Conservation (phyloP, 2,329 filamentous ascomycete genomes). For the Ascocoryne sarcoides region DNA sequence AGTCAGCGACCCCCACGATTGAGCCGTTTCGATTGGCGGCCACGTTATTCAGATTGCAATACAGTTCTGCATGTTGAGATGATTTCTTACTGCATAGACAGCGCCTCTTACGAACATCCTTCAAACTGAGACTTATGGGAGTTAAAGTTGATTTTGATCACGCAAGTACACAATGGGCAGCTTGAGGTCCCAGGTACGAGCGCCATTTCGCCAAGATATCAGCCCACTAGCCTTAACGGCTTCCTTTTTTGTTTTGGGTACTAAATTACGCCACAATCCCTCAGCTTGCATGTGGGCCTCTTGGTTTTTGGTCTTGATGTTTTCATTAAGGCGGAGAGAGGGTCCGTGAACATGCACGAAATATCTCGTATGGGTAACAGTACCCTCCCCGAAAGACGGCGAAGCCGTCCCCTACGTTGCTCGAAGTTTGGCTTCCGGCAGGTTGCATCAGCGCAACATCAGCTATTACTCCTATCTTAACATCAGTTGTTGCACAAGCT, state of each 20-base stretch:
- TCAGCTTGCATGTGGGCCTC: too few relatives aligned
- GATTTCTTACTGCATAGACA: neutral
- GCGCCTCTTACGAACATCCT: neutral
- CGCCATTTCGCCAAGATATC: neutral
- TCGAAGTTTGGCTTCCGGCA: neutral
- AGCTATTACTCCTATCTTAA: neutral
- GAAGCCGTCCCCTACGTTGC: neutral
- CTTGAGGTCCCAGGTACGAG: neutral
- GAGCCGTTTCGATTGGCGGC: too few relatives aligned
- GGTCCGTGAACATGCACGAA: neutral
- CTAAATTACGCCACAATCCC: too few relatives aligned
- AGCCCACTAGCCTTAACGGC: too few relatives aligned
- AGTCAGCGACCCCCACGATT: too few relatives aligned
- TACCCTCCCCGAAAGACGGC: neutral
- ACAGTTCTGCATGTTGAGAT: neutral
- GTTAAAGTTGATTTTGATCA: neutral
- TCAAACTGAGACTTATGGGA: neutral
- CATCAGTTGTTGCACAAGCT: neutral
- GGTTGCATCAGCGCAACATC: neutral
- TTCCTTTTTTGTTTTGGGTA: too few relatives aligned
- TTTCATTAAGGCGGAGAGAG: neutral
- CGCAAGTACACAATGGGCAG: neutral
- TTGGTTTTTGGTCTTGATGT: neutral
- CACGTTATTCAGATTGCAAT: too few relatives aligned
- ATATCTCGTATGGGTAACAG: neutral